Percentiles rank a stretch among this genome's conserved stretches.
phyloP scores from a whole-genome alignment of 371 early-diverging fungal species.

The Gilbertella persicaria region DNA sequence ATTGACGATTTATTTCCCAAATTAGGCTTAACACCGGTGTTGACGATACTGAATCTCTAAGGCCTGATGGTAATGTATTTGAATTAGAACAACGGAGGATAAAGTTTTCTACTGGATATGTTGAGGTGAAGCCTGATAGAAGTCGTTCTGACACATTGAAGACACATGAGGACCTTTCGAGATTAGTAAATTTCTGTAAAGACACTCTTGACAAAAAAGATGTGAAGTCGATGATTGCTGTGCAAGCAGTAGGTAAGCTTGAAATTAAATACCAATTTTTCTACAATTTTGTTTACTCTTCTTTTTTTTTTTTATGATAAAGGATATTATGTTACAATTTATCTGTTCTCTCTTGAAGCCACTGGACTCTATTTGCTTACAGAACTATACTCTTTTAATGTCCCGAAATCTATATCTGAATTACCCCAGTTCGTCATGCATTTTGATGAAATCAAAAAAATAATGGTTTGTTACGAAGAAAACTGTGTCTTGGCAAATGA shows the following conservation, averaged over 20 bases:
- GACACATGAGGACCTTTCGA: conserved; percentile 6
- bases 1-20: conserved; percentile 12
- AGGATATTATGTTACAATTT: conserved; percentile 16
- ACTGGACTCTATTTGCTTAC: conserved; percentile 11
- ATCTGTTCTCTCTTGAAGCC: conserved; percentile 16
- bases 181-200: conserved; percentile 13
- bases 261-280: conserved; percentile 11
- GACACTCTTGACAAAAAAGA: conserved; percentile 10
- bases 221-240: conserved; percentile 28
- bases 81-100: conserved; percentile 18
- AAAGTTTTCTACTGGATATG: conserved; percentile 17
- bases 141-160: conserved; percentile 2
- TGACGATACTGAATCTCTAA: conserved; percentile 12
- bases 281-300: conserved; percentile 5
- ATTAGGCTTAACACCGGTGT: conserved; percentile 15
- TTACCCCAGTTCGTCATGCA: conserved; percentile 19
- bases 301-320: conserved; percentile 17
- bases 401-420: conserved; percentile 18
- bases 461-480: background rate
- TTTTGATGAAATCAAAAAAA: conserved; percentile 27
- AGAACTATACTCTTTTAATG: conserved; percentile 15
- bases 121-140: conserved; percentile 20
- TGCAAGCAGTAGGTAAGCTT: conserved; percentile 23
- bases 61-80: conserved; percentile 19
- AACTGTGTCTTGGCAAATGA: background rate